phyloP scores from a whole-genome alignment of 768 basidiomycete species.

The Cyclocybe aegerita region DNA sequence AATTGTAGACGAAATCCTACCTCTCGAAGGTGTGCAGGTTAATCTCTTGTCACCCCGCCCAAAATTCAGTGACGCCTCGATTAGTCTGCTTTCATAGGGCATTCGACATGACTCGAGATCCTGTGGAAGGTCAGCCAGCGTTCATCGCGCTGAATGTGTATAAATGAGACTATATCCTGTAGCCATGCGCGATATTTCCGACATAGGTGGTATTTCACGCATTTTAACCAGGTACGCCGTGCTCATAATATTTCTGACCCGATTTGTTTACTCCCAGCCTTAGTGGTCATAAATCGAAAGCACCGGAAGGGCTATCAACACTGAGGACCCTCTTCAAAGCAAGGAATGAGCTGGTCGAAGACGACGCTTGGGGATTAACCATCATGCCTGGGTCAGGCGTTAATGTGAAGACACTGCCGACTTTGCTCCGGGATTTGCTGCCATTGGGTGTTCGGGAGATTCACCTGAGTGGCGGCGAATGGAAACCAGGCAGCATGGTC shows the following conservation, averaged over 20 bases:
- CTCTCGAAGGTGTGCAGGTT: conserved; percentile 54
- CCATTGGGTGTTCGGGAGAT: conserved; percentile 64
- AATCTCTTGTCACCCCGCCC: background rate
- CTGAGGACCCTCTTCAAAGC: conserved; percentile 40
- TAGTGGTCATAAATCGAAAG: conserved; percentile 55
- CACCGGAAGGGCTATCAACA: conserved; percentile 37
- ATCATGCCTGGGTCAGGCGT: conserved; percentile 81
- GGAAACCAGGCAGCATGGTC: conserved; percentile 53
- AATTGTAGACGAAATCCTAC: conserved; percentile 54
- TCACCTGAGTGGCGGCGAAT: conserved; percentile 73
- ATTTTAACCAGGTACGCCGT: conserved; percentile 71
- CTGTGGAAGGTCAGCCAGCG: conserved; percentile 44
- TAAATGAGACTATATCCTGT: background rate
- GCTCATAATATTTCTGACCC: background rate
- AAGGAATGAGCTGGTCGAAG: conserved; percentile 34
- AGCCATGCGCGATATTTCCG: conserved; percentile 50
- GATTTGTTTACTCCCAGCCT: conserved; percentile 1
- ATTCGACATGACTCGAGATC: conserved; percentile 68
- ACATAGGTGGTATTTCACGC: conserved; percentile 66
- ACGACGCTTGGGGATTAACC: conserved; percentile 37
- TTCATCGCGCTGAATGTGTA: background rate
- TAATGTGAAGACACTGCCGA: conserved; percentile 51
- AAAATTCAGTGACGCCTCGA: background rate
- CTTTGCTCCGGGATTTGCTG: conserved; percentile 48
- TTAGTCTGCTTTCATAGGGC: conserved; percentile 80